Conservation (phyloP, 495 filamentous ascomycete genomes). For the Staphylotrichum longicolle region DNA sequence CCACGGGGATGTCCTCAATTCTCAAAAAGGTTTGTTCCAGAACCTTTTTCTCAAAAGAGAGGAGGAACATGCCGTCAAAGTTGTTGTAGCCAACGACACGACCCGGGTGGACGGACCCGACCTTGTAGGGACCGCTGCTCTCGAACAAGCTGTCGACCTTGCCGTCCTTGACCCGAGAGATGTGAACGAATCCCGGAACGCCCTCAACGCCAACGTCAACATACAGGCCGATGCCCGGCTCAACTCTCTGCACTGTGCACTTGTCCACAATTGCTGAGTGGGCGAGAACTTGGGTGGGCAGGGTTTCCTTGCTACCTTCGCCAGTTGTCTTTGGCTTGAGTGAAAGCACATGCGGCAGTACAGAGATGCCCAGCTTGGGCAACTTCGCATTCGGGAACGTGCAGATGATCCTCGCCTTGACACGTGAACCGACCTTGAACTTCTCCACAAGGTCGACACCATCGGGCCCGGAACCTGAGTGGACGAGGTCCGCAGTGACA, state of each 20-base stretch:
- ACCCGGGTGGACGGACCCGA: constrained; percentile 73
- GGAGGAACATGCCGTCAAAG: constrained; percentile 79
- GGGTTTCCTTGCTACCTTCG: constrained; percentile 28
- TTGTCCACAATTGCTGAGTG: constrained; percentile 73
- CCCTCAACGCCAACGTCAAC: constrained; percentile 72
- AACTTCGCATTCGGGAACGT: constrained; percentile 74
- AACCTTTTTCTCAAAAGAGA: constrained; percentile 76
- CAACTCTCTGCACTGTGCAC: constrained; percentile 73
- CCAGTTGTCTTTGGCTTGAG: constrained; percentile 52
- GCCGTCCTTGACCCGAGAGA: constrained; percentile 81
- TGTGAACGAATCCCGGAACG: constrained; percentile 84
- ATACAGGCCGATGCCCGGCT: constrained; percentile 74
- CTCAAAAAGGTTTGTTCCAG: constrained; percentile 86
- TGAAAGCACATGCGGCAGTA: constrained; percentile 77
- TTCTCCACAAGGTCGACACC: constrained; percentile 66
- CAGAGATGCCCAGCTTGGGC: constrained; percentile 79
- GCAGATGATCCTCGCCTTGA: constrained; percentile 82
- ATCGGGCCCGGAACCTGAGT: constrained; percentile 68
- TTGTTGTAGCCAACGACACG: constrained; percentile 82
- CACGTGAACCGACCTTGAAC: constrained; percentile 74
- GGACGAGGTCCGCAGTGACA: constrained; percentile 83
- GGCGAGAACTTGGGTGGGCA: constrained; percentile 57
- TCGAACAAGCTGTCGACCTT: constrained; percentile 78
- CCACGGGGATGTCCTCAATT: constrained; percentile 81
- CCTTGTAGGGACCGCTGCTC: constrained; percentile 69